Conservation (phyloP, 75 land plant species). For the Sequoiadendron giganteum region DNA sequence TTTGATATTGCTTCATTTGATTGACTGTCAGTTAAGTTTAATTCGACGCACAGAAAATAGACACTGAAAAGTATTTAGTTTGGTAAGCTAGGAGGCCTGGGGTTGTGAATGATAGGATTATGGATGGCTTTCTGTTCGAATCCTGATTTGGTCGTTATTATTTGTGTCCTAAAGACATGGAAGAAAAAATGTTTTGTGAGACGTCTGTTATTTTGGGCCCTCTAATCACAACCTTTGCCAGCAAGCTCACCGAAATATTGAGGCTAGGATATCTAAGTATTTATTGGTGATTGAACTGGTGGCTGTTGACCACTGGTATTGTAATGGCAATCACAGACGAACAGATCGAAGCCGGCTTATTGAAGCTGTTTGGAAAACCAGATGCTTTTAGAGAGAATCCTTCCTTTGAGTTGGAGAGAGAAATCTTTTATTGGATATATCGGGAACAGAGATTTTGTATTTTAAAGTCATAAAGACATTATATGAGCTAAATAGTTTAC, state of each 20-base stretch:
- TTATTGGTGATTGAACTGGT: not conserved
- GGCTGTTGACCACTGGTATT: not conserved
- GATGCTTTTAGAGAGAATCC: not conserved
- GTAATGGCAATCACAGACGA: not conserved
- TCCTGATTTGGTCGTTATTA: not conserved
- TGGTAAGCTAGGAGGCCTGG: not conserved
- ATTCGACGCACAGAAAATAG: not conserved
- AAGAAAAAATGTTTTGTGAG: not conserved
- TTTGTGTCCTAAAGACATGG: not conserved
- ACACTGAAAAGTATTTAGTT: not conserved
- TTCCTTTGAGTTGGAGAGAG: not conserved
- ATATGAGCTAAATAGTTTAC: not conserved
- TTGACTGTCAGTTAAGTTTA: not conserved
- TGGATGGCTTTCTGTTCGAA: not conserved
- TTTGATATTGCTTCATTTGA: not conserved
- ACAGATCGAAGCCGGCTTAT: not conserved
- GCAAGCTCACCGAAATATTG: not conserved
- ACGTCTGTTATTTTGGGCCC: not conserved
- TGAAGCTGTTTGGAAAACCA: not conserved
- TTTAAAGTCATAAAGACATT: not conserved
- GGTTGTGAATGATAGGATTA: not conserved
- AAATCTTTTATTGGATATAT: not conserved
- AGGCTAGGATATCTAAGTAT: not conserved
- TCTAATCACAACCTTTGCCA: not conserved
- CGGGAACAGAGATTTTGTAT: not conserved